A percentile compares a stretch with the other conserved stretches of the same genome.
These are phyloP conservation scores for Arachnomyces sp. DNA, from an alignment of 2,329 filamentous ascomycete species.

Conservation along the genomic window DNA sequence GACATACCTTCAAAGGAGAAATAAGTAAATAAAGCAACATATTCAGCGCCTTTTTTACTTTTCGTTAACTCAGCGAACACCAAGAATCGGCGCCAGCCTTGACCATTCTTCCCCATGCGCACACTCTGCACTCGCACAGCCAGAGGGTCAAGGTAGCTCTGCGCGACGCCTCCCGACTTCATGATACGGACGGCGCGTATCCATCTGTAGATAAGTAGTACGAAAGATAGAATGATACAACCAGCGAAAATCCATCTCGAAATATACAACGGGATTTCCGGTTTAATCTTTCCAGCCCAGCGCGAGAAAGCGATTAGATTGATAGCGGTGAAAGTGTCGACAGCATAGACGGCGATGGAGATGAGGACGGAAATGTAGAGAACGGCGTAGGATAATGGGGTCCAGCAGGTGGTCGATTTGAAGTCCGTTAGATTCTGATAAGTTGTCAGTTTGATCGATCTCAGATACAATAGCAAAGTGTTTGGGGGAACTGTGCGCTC, in stretches of 20 bases:
- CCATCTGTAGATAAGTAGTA: conserved; percentile 73
- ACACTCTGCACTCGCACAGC: conserved; percentile 78
- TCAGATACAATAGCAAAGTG: not conserved
- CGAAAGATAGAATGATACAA: conserved; percentile 84
- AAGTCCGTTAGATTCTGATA: conserved; percentile 62
- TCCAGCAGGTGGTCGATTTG: conserved; percentile 68
- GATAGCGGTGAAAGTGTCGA: conserved; percentile 88
- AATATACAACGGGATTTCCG: conserved; percentile 64
- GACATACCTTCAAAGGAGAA: conserved; percentile 60
- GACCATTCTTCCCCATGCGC: conserved; percentile 57
- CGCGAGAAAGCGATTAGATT: conserved; percentile 81
- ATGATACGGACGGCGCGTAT: conserved; percentile 73
- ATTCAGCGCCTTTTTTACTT: conserved; percentile 82
- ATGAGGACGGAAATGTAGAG: conserved; percentile 72
- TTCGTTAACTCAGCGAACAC: conserved; percentile 87
- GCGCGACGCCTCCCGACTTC: conserved; percentile 73
- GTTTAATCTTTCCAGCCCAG: conserved; percentile 78
- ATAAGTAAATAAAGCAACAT: conserved; percentile 83
- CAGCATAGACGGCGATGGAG: conserved; percentile 74
- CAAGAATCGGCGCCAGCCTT: conserved; percentile 83
- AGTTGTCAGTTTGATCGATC: conserved; percentile 5
- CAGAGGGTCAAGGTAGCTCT: conserved; percentile 82
- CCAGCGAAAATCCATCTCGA: conserved; percentile 92
- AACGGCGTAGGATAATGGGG: conserved; percentile 72
- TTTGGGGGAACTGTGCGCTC: conserved; percentile 20